Base-by-base conservation (phyloP, 192 early-diverging fungal species). In the Gigaspora rosea region DNA sequence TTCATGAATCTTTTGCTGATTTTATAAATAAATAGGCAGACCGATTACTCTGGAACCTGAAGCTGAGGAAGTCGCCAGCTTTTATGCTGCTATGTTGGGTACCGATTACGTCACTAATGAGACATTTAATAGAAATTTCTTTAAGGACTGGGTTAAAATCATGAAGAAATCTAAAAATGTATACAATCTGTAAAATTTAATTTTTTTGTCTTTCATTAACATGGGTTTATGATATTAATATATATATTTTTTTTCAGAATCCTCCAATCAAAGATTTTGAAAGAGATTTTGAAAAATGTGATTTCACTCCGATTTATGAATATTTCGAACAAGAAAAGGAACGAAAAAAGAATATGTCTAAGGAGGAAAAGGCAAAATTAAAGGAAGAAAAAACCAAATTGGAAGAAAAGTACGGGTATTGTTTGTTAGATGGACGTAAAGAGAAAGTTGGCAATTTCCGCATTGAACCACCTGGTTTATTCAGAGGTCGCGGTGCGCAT, bases 361-460 rank as follows among this genome's bases (percentile, higher is more conserved):
- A 96, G 81, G 95, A 94, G 41, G 92, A 99, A 70, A 99, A 98
- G 84, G 86, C 88, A 75, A 88, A 82, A 61, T 66, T 87, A 54
- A 98, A 97, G 80, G 84, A 90, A 52, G 91, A 91, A 73, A 93
- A 93, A 72, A 16, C 65, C 47, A 79, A 75, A 57, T 49, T 94
- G 9, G 96, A 99, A 57, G 92, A 92, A 32, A 85, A 82, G n/a
- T 99, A 90, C 79, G 88, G 90, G 13, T 86, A 79, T 78, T 94
- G 93, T 72, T 47, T 85, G 22, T 79, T 99, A 12, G 94, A 99
- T 79, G 95, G 95, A 2, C 88, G 95, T 32, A 96, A 94, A 79
- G 96, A 99, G 83, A 97, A 98, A 80, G 93, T 99, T 50, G 97
- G 97, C 22, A 98, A 98, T 86, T 99, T 92, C 83, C 82, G 95